Percentiles rank a stretch among this genome's conserved stretches.
These are phyloP conservation scores for Berkeleyomyces basicola DNA, from an alignment of 2,329 filamentous ascomycete genomes.

Conservation along the genomic window DNA sequence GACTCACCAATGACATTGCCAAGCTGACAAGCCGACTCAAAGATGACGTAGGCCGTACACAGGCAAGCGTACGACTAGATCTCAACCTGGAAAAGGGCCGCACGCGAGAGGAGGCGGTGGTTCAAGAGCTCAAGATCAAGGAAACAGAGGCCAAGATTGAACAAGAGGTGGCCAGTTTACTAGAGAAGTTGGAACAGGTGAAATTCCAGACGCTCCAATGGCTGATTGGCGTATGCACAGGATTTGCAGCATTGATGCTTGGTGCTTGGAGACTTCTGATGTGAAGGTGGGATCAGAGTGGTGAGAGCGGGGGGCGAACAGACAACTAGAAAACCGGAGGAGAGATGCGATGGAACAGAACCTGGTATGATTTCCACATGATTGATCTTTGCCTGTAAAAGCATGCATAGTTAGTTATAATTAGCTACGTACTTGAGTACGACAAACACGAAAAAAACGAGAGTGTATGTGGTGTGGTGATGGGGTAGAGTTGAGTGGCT, in stretches of 20 bases:
- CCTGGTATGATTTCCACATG: neutral
- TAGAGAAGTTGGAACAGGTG: slow-evolving; percentile 87
- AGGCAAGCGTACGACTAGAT: slow-evolving; percentile 82
- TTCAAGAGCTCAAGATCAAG: slow-evolving; percentile 94
- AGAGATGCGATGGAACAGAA: neutral
- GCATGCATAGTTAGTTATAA: neutral
- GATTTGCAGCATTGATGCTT: slow-evolving; percentile 48
- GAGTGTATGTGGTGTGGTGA: too few species aligned
- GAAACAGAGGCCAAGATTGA: slow-evolving; percentile 98
- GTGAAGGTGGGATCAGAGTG: slow-evolving; percentile 23
- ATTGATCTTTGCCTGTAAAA: neutral
- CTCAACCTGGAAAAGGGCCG: slow-evolving; percentile 92
- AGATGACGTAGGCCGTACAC: slow-evolving; percentile 87
- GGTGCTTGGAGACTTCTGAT: slow-evolving; percentile 56
- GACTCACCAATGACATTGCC: slow-evolving; percentile 82
- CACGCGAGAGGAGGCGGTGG: slow-evolving; percentile 89
- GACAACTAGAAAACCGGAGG: neutral
- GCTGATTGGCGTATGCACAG: slow-evolving; percentile 73
- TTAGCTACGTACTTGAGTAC: too few species aligned
- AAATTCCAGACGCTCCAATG: slow-evolving; percentile 98
- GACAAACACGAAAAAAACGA: too few species aligned
- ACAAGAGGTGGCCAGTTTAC: slow-evolving; percentile 80
- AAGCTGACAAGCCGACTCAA: slow-evolving; percentile 79
- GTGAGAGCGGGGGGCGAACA: neutral
- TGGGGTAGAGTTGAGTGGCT: too few species aligned